Base-by-base conservation (phyloP, 305 asterid genomes). In the Vinca major region DNA sequence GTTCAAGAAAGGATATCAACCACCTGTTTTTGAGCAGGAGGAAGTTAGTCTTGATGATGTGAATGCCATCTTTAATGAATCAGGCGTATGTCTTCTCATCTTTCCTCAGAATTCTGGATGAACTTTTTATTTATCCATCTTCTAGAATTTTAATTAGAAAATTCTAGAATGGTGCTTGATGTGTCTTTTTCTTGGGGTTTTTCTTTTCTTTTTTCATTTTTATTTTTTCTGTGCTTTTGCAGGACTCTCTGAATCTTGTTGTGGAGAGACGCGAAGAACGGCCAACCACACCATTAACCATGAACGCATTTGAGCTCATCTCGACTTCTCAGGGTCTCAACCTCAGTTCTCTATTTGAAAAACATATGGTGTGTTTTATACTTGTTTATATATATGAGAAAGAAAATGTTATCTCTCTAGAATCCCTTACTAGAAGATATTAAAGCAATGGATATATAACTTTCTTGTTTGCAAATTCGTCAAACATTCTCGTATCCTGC, bases 281-380 rank as follows among this genome's bases (percentile, higher is more conserved):
- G 20, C 81, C 94, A n/a, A 17, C 82, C 2, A 71, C 89, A 48
- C 98, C 98, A 41, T 80, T 76, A 71, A 73, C 91, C 16, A 90
- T 92, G 98, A 92, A 92, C 53, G 98, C 97, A 11, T 88, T 89
- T 67, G 97, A 92, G 82, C 96, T 90, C 58, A 88, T 92, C 70
- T 92, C 77, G 9, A 44, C 48, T 44, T 44, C 48, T 44, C 48
- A 5, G 48, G 48, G 48, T 44, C 48, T 44, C 48, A 86, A 88
- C 81, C 89, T 90, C 72, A 82, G 88, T 78, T 80, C 87, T 76
- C 95, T 92, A 58, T 92, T 89, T 74, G 98, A 90, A 81, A 90
- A 88, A 74, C 92, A 88, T 79, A 86, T 92, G 96, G 96, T 91
- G 63, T 2, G 84, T 54, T 71, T 67, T 51, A 45, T 48, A 49